A percentile compares a stretch with the other conserved stretches of the same genome.
Evolutionary conservation across 345 rosid genomes (phyloP).

Genomic region (Pistacia vera): DNA sequence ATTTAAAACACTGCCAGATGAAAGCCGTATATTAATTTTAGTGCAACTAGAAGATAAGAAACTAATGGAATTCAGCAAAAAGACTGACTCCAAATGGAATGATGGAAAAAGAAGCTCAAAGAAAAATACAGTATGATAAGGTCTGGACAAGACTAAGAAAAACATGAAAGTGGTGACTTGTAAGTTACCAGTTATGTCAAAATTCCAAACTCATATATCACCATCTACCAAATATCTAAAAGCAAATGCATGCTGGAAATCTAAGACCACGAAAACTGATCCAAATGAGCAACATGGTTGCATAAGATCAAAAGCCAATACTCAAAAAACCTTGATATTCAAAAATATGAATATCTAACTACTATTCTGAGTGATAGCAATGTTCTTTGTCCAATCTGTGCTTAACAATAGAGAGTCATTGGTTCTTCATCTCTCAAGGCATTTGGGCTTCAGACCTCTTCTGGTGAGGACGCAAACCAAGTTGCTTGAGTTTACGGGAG

Average conservation of each 20-base stretch:
- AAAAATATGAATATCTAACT: constrained; percentile 19
- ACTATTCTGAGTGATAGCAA: constrained; percentile 66
- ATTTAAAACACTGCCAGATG: neutral
- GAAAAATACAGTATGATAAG: no score
- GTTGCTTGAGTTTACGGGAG: constrained; percentile 82
- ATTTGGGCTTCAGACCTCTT: constrained; percentile 43
- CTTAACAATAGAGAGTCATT: constrained; percentile 35
- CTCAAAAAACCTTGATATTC: neutral
- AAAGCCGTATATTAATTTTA: neutral
- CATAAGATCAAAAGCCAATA: neutral
- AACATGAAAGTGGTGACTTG: no score
- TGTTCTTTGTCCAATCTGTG: constrained; percentile 56
- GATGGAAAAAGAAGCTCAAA: no score
- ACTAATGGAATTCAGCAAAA: neutral
- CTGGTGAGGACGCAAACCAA: constrained; percentile 54
- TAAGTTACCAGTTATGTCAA: no score
- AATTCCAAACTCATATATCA: no score
- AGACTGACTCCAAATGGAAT: no score
- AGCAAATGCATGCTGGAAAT: no score
- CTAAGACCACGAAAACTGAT: no score
- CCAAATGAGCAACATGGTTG: no score
- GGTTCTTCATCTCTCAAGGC: constrained; percentile 56
- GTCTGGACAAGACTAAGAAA: no score
- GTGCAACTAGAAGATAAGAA: neutral
- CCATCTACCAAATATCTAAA: no score